Evolutionary conservation across 305 asterid species (phyloP), one percentile per base, ranked within the genome.

Genomic region (Solanum aculeatissimum): DNA sequence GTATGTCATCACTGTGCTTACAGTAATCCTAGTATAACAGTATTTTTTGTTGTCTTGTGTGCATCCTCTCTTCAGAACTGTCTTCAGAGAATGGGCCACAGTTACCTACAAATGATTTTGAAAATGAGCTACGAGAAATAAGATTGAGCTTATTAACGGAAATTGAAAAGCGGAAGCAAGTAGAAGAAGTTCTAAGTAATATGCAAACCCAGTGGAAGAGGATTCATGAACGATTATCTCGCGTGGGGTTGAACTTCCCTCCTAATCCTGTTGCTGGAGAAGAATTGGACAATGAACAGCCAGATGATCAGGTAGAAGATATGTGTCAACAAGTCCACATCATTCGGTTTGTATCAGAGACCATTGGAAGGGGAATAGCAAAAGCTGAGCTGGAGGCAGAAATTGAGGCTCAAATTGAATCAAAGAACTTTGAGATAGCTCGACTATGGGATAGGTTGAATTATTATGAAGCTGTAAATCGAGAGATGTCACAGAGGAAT

Each of bases 401-500:
- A 91, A 94, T 92, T 96, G 96, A 94, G 88, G 94, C 94, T 85
- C 96, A 89, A 84, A 72, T 95, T 82, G 94, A 91, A 89, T 83
- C 84, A 72, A 97, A 97, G 89, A 94, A 95, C 91, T 43, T 88
- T 66, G 98, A 97, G 88, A 92, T 95, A 82, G 93, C 98, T 84
- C 96, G 99, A 62, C 86, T 96, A 83, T 89, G 90, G 90, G 98
- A 96, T 87, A 93, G 88, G 87, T 94, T 94, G 80, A 97, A 78
- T 85, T 96, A 94, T 86, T 94, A 92, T 54, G 98, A 95, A 87
- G 93, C 97, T 84, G 98, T 95, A 87, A 95, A 93, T 87, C 92
- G 91, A 85, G 97, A 96, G 89, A 95, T 96, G 99, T 96, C 98
- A 81, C 98, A 93, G 84, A 91, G 98, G 88, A 96, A 94, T 89